phyloP scores from a whole-genome alignment of 106 monocot species.

The Dendrobium catenatum region DNA sequence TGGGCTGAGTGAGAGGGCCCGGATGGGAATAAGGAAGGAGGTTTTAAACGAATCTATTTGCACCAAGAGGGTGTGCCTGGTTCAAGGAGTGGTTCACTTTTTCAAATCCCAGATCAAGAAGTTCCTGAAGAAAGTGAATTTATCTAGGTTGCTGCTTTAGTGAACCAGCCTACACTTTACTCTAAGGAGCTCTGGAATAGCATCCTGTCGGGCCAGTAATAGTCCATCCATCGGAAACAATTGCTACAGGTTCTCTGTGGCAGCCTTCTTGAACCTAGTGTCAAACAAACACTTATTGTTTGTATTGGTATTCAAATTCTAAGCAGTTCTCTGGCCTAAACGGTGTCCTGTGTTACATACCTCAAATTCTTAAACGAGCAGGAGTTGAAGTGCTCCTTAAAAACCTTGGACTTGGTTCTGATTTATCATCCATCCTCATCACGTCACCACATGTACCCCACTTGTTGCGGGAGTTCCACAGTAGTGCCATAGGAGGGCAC shows the following conservation, averaged over 20 bases:
- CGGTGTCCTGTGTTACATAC: slow-evolving; percentile 60
- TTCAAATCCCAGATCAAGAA: slow-evolving; percentile 21
- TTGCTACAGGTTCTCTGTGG: slow-evolving; percentile 23
- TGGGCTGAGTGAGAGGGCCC: slow-evolving; percentile 17
- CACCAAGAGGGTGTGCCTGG: slow-evolving; percentile 29
- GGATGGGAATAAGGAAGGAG: slow-evolving; percentile 32
- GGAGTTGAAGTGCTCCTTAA: slow-evolving; percentile 47
- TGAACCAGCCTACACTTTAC: slow-evolving; percentile 37
- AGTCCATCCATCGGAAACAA: slow-evolving; percentile 29
- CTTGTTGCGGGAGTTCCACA: too few species aligned
- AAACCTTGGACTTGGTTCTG: slow-evolving; percentile 32
- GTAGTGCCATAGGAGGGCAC: too few species aligned
- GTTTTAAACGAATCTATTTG: slow-evolving; percentile 38
- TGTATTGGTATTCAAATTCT: slow-evolving; percentile 39
- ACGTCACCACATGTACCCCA: neutral
- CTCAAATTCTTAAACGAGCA: slow-evolving; percentile 56
- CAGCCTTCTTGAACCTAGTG: slow-evolving; percentile 32
- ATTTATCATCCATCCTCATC: slow-evolving; percentile 48
- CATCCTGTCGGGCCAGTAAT: slow-evolving; percentile 27
- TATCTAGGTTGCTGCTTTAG: slow-evolving; percentile 38
- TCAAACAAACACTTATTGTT: slow-evolving; percentile 35
- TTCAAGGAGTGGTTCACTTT: slow-evolving; percentile 24
- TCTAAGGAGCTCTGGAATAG: slow-evolving; percentile 31
- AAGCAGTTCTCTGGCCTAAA: slow-evolving; percentile 62
- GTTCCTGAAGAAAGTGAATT: slow-evolving; percentile 16